Conservation (phyloP, 2,329 filamentous ascomycete genomes). For the Amauroascus niger region DNA sequence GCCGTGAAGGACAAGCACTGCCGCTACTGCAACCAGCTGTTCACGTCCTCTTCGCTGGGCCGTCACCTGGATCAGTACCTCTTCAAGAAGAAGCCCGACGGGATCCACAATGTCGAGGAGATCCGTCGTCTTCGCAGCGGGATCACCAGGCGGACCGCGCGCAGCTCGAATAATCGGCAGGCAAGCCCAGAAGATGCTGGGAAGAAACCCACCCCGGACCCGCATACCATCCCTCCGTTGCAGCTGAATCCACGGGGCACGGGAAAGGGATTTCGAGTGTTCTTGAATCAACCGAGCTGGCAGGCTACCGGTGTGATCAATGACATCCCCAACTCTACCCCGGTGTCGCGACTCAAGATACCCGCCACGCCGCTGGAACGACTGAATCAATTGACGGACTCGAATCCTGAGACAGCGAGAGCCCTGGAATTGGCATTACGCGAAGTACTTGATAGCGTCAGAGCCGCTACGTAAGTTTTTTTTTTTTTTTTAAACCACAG, state of each 20-base stretch:
- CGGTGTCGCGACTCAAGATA: constrained; percentile 21
- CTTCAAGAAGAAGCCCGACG: constrained; percentile 87
- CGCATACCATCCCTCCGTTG: constrained; percentile 20
- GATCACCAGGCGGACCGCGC: constrained; percentile 77
- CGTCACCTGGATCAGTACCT: constrained; percentile 92
- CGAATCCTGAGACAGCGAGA: constrained; percentile 61
- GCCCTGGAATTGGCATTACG: constrained; percentile 77
- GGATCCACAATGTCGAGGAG: constrained; percentile 79
- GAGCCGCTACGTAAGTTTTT: constrained; percentile 64
- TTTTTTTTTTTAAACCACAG: neutral
- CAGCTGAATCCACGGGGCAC: constrained; percentile 29
- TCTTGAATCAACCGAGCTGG: constrained; percentile 59
- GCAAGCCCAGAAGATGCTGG: constrained; percentile 52
- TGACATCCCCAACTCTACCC: constrained; percentile 46
- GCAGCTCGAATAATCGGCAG: constrained; percentile 53
- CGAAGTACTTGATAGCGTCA: constrained; percentile 70
- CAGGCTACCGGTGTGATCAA: constrained; percentile 70
- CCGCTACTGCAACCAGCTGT: constrained; percentile 77
- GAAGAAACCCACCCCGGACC: constrained; percentile 2
- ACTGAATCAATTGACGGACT: constrained; percentile 15
- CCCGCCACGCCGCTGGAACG: constrained; percentile 12
- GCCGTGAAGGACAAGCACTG: constrained; percentile 77
- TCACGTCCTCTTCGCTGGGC: constrained; percentile 87
- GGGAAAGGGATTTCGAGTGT: constrained; percentile 35
- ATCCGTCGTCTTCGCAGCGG: constrained; percentile 73